Evolutionary conservation across 768 basidiomycete species (phyloP), one percentile per base, ranked within the genome.

Genomic region (Trametes villosa): DNA sequence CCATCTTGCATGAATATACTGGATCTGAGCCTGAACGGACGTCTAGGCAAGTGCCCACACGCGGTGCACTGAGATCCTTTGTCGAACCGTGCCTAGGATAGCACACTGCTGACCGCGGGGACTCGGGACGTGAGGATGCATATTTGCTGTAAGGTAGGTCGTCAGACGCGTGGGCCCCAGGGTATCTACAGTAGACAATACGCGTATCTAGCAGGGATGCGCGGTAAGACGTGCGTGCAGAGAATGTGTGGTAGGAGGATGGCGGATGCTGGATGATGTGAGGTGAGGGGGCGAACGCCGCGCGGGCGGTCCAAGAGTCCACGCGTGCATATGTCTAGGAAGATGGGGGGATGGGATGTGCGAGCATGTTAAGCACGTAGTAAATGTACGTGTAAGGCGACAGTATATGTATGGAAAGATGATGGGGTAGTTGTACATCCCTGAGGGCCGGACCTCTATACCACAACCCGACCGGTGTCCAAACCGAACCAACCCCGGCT

Each of bases 391-490:
- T 50, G 53, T 18, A 13, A 41, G 17, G 45, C 51, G 44, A 29
- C 41, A 42, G 53, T 62, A 62, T 57, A 62, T 57, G 53, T 24
- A 34, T 38, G 31, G 49, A 41, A 49, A 56, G 54, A 52, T 45
- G 31, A 46, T 44, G 40, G 31, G 31, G 45, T 57, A 57, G 42
- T 62, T 22, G 42, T 61, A 62, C 61, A 62, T 49, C 56, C 55
- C 56, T 57, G 38, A n/a, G 50, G 46, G 29, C 49, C 27, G 55
- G 51, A 44, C 56, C 61, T 62, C 61, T 62, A 62, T 57, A 57
- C 56, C 61, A 62, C 61, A 62, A 53, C 30, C 50, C 51, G 36
- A 46, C 29, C n/a, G 33, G 34, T 51, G 60, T 57, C 60, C 55
- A 42, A 56, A 29, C 17, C n/a, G n/a, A n/a, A 15, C 42, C 24